Conservation (phyloP, 2,329 filamentous ascomycete species). For the Didymella keratinophila region DNA sequence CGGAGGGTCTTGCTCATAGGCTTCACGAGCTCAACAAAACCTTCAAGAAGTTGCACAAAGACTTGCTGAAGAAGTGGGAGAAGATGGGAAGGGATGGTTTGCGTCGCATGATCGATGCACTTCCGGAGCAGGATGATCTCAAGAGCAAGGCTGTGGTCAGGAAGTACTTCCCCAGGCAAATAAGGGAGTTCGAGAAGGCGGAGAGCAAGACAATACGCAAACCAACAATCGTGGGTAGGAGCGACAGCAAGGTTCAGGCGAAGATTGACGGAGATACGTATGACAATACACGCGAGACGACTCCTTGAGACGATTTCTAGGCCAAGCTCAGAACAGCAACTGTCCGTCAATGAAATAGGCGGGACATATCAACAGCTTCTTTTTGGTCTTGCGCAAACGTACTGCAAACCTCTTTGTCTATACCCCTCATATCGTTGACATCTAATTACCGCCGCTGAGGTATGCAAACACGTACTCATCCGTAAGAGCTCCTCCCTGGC, state of each 20-base stretch:
- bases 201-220: not conserved
- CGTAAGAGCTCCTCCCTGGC: too few species aligned
- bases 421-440: too few species aligned
- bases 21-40: not conserved
- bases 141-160: not conserved
- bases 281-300: not conserved
- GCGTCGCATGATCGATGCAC: not conserved
- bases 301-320: too few species aligned
- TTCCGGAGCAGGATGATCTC: not conserved
- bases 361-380: too few species aligned
- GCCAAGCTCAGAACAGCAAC: too few species aligned
- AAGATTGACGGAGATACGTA: not conserved
- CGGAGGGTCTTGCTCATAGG: not conserved
- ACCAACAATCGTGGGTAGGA: not conserved
- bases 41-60: not conserved
- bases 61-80: not conserved
- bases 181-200: not conserved
- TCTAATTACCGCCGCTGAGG: too few species aligned
- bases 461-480: too few species aligned
- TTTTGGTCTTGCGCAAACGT: too few species aligned
- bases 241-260: not conserved
- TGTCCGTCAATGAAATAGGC: too few species aligned
- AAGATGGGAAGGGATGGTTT: not conserved
- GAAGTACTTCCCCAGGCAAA: constrained; percentile 1
- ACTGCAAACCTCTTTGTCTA: too few species aligned